Evolutionary conservation across 176 grass and related monocot species (phyloP), one percentile per base, ranked within the genome.

Genomic region (Raddia distichophylla): DNA sequence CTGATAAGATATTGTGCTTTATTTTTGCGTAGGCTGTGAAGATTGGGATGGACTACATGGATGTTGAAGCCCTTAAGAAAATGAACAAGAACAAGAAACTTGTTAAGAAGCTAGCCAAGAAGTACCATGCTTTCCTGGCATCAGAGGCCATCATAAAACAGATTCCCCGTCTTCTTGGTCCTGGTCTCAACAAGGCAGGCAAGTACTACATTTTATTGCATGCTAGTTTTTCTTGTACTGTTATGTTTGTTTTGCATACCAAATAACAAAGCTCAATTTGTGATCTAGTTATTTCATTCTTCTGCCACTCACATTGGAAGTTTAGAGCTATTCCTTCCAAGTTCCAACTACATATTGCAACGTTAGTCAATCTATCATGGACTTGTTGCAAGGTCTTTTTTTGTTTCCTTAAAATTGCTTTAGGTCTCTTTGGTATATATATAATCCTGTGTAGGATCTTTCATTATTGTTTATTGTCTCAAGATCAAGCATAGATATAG

Each of bases 71-170:
- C 3, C 87, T 98, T 45, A 98, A 98, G 71, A 98, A 98, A 67
- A 98, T 98, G 95, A 98, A 94, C 84, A 98, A 98, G 84, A 98
- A 94, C 66, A 98, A 97, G 92, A 97, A 97, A 78, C 90, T 97
- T 58, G 95, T 97, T 2, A 97, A 94, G 87, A 97, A 84, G 69
- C 90, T 97, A 72, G 95, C 95, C 44, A 94, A 98, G 88, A 98
- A 98, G 67, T 98, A 94, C 65, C 95, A 98, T 69, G 90, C 95
- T 80, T 98, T 98, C 83, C 64, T 98, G 52, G 95, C 95, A 50
- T 98, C 92, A n/a, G 95, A 98, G 67, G 91, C 95, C 49, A 90
- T 92, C 78, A 94, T 98, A 77, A 98, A 98, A 73, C 95, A 98
- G 88, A 98, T 98, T 40, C 95, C 95, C 22, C 92, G 92, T 91